Evolutionary conservation across 768 basidiomycete genomes (phyloP), one percentile per base, ranked within the genome.

Genomic region (Termitomyces sp.): DNA sequence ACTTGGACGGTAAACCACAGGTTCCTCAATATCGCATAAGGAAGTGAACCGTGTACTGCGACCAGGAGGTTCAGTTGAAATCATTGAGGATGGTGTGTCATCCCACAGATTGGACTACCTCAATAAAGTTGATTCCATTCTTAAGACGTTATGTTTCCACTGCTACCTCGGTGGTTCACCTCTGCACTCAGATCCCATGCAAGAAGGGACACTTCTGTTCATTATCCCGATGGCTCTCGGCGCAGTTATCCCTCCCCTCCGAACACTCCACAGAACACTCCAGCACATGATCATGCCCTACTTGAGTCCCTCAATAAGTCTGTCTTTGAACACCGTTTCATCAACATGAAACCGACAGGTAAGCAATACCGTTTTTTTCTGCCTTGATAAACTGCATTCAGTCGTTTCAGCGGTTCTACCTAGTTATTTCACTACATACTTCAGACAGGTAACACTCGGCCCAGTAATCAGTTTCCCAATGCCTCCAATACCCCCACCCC

Each of bases 111-210:
- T 20, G 18, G 8, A 55, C 8, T 44, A 7, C 18, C 40, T n/a
- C 38, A 6, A 24, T 54, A 28, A 28, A 40, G 16, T 12, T 54
- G 11, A 55, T 8, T 44, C 6, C n/a, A 44, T 48, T 16, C 57
- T 46, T 20, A 7, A 92, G 91, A 92, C 69, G 81, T 90, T 33
- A 74, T 90, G 49, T 92, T 92, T 68, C 91, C 91, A n/a, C 75
- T 74, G 4, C 79, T 92, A 40, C 90, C 91, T 22, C 82, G 81
- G 40, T 92, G 90, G 89, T 92, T 91, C 67, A 91, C 91, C 1
- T 77, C 81, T 42, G 87, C 89, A 9, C 79, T 91, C 56, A 84
- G 88, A 33, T 77, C 77, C 33, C 83, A 78, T 66, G 75, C 81
- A 22, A 71, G 77, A 63, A 77, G 80, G 54, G 69, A 79, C 58